These are phyloP conservation scores for Leccinum variabile DNA, from an alignment of 1,284 basidiomycete species.

Conservation along the genomic window DNA sequence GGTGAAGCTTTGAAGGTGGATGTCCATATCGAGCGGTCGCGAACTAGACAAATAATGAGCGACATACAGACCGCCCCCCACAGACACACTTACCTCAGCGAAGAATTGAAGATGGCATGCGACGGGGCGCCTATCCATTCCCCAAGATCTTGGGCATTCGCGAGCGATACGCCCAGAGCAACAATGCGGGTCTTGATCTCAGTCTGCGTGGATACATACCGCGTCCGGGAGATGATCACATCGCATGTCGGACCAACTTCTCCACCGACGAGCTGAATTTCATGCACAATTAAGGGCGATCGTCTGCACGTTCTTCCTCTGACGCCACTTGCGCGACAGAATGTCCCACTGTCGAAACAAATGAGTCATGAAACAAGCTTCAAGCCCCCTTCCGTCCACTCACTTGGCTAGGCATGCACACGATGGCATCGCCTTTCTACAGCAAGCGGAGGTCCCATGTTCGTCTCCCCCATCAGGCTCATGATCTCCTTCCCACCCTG, in stretches of 20 bases:
- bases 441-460: constrained; percentile 50
- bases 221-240: constrained; percentile 90
- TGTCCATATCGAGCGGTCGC: constrained; percentile 90
- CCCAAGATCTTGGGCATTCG: constrained; percentile 91
- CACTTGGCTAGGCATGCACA: constrained; percentile 77
- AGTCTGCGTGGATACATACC: constrained; percentile 90
- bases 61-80: constrained; percentile 40
- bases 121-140: constrained; percentile 44
- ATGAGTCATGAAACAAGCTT: constrained; percentile 13
- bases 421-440: too few relatives aligned
- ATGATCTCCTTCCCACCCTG: too few relatives aligned
- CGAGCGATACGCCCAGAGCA: constrained; percentile 46
- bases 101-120: constrained; percentile 97
- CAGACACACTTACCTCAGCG: constrained; percentile 61
- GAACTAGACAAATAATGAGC: constrained; percentile 52
- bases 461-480: constrained; percentile 81
- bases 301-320: constrained; percentile 94
- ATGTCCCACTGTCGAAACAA: constrained; percentile 81
- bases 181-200: constrained; percentile 90
- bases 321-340: constrained; percentile 92
- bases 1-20: constrained; percentile 93
- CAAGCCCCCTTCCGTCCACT: constrained; percentile 40
- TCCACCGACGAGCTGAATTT: constrained; percentile 93
- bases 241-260: constrained; percentile 96
- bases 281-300: constrained; percentile 93